Evolutionary conservation across 1,284 basidiomycete genomes (phyloP), one percentile per base, ranked within the genome.

Genomic region (Clitocybe nebularis): DNA sequence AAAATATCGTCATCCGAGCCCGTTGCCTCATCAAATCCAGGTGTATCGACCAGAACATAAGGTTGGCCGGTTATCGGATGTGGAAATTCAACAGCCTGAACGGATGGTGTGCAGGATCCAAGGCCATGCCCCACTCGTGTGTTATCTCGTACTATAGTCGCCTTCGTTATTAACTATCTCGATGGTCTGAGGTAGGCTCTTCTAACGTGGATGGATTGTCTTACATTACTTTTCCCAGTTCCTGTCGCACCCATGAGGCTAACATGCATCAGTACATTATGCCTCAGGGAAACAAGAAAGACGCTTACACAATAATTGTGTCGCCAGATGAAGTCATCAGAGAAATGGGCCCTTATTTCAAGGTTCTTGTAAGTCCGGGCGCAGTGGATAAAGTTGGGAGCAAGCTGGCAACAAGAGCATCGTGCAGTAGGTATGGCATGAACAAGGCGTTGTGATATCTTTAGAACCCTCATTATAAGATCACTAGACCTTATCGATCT

Each of bases 11-110:
- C 33, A 30, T 48, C 46, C 11, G 43, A 45, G 17, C 34, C 37
- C 11, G 26, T 41, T 13, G 43, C 41, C 26, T 48, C 46, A 17
- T 48, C 39, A 17, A 48, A 48, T 16, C 46, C 46, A 9, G 43
- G 46, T 8, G 46, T 48, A 35, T 48, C 46, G 16, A 48, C 46
- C 16, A 48, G 28, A 11, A 48, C 46, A 24, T 41, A 26, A 9
- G 39, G 39, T n/a, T n/a, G n/a, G n/a, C n/a, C n/a, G 19, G 28
- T 39, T 16, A 17, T 34, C 10, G 36, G 43, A 34, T 44, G 42
- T 13, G 16, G 36, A 34, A 33, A 39, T 35, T 37, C 25, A 21
- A 44, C 37, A 1, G 37, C 36, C 26, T 30, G 26, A 21, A 38
- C 34, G 39, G 34, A 19, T 13, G 40, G 17, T 3, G 40, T 42